These are phyloP conservation scores for Berberis vulgaris DNA, from an alignment of 164 flowering plant species.

Conservation along the genomic window DNA sequence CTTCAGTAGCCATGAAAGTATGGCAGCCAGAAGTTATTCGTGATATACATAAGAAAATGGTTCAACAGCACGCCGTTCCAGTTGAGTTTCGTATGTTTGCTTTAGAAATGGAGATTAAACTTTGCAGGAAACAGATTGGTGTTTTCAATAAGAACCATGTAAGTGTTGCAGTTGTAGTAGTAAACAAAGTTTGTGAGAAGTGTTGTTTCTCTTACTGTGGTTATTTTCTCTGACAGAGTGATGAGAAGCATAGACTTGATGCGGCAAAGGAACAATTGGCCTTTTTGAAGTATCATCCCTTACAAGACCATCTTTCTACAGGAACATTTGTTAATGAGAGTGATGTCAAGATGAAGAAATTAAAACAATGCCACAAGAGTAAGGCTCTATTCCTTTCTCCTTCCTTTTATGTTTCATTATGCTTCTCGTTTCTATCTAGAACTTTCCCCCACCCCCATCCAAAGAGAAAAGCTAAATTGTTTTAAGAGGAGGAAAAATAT, in stretches of 20 bases:
- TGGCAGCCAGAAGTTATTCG: slow-evolving; percentile 90
- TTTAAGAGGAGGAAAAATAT: no score
- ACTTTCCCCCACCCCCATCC: no score
- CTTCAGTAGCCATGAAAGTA: slow-evolving; percentile 80
- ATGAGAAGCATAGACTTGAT: slow-evolving; percentile 44
- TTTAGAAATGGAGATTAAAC: slow-evolving; percentile 71
- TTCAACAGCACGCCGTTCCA: slow-evolving; percentile 63
- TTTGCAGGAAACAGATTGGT: slow-evolving; percentile 54
- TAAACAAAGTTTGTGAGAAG: background rate
- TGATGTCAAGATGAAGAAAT: slow-evolving; percentile 31
- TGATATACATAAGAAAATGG: slow-evolving; percentile 56
- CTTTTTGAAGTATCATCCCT: slow-evolving; percentile 64
- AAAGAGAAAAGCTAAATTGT: no score
- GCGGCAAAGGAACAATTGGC: slow-evolving; percentile 39
- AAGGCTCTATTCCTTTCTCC: slow-evolving; percentile 3
- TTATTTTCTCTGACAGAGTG: slow-evolving; percentile 29
- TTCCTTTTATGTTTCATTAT: background rate
- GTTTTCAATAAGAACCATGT: slow-evolving; percentile 45
- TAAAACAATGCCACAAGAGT: slow-evolving; percentile 24
- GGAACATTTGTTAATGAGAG: slow-evolving; percentile 10
- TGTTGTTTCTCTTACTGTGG: background rate
- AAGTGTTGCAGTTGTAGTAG: slow-evolving; percentile 15
- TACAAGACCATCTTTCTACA: slow-evolving; percentile 23
- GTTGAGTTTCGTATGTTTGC: slow-evolving; percentile 42
- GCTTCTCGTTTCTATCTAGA: no score